Conservation (phyloP, 768 basidiomycete genomes). For the Rhodotorula toruloides region DNA sequence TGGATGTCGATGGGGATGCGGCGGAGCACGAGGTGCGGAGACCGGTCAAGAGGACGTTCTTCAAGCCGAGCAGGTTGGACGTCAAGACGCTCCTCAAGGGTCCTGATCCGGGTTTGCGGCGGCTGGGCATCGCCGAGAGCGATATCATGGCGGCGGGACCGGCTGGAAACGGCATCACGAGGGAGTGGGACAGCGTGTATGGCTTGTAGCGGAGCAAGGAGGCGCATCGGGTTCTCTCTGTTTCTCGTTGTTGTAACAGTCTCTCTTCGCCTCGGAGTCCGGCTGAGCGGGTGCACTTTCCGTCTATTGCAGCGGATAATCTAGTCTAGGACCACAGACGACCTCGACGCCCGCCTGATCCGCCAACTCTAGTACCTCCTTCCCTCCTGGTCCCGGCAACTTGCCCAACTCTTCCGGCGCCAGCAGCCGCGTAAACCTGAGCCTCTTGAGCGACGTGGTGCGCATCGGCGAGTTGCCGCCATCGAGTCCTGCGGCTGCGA, state of each 20-base stretch:
- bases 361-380: neutral
- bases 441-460: neutral
- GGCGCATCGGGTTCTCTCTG: too few relatives aligned
- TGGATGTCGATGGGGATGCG: neutral
- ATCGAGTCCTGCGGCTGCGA: slow-evolving; percentile 4
- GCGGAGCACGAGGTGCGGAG: neutral
- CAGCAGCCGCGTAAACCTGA: neutral
- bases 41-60: slow-evolving; percentile 29
- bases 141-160: neutral
- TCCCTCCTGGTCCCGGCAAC: neutral
- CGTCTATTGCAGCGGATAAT: too few relatives aligned
- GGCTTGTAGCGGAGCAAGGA: too few relatives aligned
- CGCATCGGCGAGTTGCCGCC: neutral
- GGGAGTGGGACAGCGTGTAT: neutral
- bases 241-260: slow-evolving; percentile 4
- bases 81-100: neutral
- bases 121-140: slow-evolving; percentile 1
- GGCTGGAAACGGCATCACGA: slow-evolving; percentile 4
- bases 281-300: too few relatives aligned
- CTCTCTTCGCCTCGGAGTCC: neutral
- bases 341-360: neutral
- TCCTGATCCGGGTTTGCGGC: slow-evolving; percentile 18
- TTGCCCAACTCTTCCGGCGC: slow-evolving; percentile 4
- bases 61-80: slow-evolving; percentile 1
- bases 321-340: neutral